Percentiles rank a stretch among this genome's conserved stretches.
Conservation (phyloP, 257 asterid genomes). For the Nicotiana otophora region DNA sequence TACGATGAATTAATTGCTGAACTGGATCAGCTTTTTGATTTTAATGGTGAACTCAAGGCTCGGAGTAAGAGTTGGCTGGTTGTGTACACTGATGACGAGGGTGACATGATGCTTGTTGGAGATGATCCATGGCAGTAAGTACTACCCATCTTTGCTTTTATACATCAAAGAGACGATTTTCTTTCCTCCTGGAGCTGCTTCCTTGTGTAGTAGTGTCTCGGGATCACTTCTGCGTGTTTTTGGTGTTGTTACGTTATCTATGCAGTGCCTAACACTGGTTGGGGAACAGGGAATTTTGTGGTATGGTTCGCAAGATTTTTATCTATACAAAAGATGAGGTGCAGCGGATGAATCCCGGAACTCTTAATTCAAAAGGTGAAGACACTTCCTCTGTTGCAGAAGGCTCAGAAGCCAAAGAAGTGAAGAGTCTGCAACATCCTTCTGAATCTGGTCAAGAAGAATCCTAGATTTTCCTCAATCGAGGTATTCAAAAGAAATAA, state of each 20-base stretch:
- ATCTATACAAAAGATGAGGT: constrained; percentile 85
- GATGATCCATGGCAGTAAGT: constrained; percentile 99
- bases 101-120: constrained; percentile 99
- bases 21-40: constrained; percentile 74
- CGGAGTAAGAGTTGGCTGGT: constrained; percentile 76
- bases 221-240: not conserved
- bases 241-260: not conserved
- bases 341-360: constrained; percentile 76
- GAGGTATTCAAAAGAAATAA: constrained; percentile 16
- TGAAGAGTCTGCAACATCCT: constrained; percentile 48
- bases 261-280: not conserved
- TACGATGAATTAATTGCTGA: constrained; percentile 68
- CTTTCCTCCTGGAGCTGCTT: not conserved
- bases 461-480: constrained; percentile 24
- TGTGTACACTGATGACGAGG: constrained; percentile 93
- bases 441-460: constrained; percentile 47
- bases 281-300: constrained; percentile 69
- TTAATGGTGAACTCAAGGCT: constrained; percentile 72
- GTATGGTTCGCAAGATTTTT: constrained; percentile 81
- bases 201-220: not conserved
- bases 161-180: not conserved
- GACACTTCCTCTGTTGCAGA: constrained; percentile 60
- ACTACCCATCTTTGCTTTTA: not conserved
- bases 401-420: constrained; percentile 56
- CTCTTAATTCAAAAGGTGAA: constrained; percentile 60